phyloP scores from a whole-genome alignment of 1,284 basidiomycete species.

The Ceratobasidium theobromae region DNA sequence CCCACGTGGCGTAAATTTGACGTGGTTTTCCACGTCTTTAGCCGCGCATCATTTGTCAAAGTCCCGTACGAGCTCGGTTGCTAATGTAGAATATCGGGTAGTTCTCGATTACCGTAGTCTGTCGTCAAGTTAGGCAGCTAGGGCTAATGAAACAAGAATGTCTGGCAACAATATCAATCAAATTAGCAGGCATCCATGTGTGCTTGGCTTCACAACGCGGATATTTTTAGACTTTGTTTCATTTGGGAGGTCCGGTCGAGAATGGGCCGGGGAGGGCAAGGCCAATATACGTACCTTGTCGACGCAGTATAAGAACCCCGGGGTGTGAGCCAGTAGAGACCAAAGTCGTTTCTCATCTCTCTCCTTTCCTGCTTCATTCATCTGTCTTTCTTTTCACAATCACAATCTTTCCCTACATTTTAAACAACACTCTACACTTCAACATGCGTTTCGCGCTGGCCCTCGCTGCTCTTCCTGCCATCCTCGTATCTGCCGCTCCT shows the following conservation, averaged over 20 bases:
- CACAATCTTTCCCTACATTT: neutral
- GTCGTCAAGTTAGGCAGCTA: neutral
- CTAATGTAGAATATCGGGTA: neutral
- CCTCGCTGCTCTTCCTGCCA: neutral
- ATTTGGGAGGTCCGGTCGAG: neutral
- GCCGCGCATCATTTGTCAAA: neutral
- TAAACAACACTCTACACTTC: neutral
- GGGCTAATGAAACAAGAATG: neutral
- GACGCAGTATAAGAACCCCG: neutral
- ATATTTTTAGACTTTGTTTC: neutral
- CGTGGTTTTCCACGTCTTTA: neutral
- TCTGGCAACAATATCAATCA: neutral
- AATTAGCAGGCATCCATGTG: neutral
- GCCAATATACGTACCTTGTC: neutral
- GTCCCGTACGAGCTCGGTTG: neutral
- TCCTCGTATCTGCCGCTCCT: neutral
- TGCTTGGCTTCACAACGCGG: neutral
- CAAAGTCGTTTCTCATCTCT: neutral
- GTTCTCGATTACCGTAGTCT: neutral
- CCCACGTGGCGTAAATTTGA: too few relatives aligned
- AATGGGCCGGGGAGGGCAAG: neutral
- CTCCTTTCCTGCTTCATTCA: neutral
- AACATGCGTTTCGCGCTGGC: neutral
- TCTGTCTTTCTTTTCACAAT: neutral
- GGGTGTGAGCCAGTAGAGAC: neutral